Evolutionary conservation across 139 green algal genomes (phyloP).

Genomic region (Zygnema circumcarinatum): DNA sequence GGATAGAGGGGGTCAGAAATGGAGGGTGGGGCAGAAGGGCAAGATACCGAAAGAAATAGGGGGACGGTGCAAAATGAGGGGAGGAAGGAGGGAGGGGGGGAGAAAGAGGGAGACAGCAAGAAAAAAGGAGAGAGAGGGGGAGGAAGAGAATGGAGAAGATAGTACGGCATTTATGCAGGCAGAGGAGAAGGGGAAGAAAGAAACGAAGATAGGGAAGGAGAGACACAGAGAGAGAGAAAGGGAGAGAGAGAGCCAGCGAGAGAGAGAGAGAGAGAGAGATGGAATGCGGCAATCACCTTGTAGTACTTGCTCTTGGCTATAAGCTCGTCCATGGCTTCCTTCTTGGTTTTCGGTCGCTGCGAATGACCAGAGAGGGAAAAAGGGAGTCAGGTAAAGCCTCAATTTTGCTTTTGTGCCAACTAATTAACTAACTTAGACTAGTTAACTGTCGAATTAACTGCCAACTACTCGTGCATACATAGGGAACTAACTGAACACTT

Average conservation of each 20-base stretch:
- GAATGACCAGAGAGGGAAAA: slow-evolving; percentile 13
- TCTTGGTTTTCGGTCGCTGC: slow-evolving; percentile 61
- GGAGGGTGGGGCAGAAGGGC: not conserved
- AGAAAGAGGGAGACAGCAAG: not conserved
- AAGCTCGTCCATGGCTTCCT: slow-evolving; percentile 97
- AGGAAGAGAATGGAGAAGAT: not conserved
- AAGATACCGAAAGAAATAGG: not conserved
- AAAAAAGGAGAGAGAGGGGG: not conserved
- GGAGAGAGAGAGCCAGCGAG: not conserved
- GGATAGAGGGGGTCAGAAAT: not conserved
- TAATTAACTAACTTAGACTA: too few relatives aligned
- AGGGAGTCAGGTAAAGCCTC: not conserved
- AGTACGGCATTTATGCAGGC: too few relatives aligned
- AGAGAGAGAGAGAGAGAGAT: slow-evolving; percentile 12
- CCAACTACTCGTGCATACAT: too few relatives aligned
- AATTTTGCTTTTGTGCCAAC: too few relatives aligned
- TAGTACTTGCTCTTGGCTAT: slow-evolving; percentile 91
- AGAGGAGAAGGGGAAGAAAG: not conserved
- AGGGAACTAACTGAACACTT: too few relatives aligned
- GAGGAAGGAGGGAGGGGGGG: not conserved
- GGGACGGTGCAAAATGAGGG: not conserved
- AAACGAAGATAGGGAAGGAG: not conserved
- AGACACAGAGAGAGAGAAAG: slow-evolving; percentile 3
- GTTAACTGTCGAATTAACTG: too few relatives aligned
- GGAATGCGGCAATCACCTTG: slow-evolving; percentile 37